Percentiles rank a stretch among this genome's conserved stretches.
Evolutionary conservation across 495 filamentous ascomycete genomes (phyloP).

Genomic region (Podospora anserina): DNA sequence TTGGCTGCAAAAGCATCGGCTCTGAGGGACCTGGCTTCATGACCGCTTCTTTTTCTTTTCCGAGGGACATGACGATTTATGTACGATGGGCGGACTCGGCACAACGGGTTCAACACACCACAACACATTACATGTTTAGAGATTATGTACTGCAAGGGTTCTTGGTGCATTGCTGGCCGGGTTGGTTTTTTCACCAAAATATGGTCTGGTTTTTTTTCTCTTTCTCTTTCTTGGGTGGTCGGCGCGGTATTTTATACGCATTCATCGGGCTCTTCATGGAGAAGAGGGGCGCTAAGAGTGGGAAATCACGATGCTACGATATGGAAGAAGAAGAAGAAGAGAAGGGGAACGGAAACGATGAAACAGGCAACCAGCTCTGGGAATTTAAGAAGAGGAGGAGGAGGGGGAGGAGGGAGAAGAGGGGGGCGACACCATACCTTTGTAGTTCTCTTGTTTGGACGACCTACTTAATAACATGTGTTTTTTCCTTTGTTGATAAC

Average conservation of each 20-base stretch:
- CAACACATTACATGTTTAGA: slow-evolving; percentile 5
- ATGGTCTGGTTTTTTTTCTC: background rate
- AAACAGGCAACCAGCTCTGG: background rate
- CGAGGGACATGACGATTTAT: background rate
- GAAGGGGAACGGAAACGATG: slow-evolving; percentile 7
- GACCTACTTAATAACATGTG: slow-evolving; percentile 14
- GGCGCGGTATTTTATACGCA: slow-evolving; percentile 3
- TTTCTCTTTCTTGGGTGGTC: slow-evolving; percentile 3
- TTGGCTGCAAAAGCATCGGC: background rate
- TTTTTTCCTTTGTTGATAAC: slow-evolving; percentile 19
- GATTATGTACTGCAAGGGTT: background rate
- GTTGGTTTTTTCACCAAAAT: background rate
- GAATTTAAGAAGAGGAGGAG: slow-evolving; percentile 11
- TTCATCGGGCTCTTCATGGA: slow-evolving; percentile 9
- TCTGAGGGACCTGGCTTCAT: slow-evolving; percentile 2
- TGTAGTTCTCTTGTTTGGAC: background rate
- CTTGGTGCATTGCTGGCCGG: slow-evolving; percentile 2
- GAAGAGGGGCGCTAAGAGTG: background rate
- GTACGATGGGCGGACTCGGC: slow-evolving; percentile 1
- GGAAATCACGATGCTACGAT: slow-evolving; percentile 16
- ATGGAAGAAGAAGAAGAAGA: background rate
- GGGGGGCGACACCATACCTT: slow-evolving; percentile 13
- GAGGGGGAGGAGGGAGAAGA: background rate
- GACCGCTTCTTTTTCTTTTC: slow-evolving; percentile 1
- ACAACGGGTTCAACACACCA: background rate